These are phyloP conservation scores for Dalechampia spathulata DNA, from an alignment of 441 rosid genomes.

Conservation along the genomic window DNA sequence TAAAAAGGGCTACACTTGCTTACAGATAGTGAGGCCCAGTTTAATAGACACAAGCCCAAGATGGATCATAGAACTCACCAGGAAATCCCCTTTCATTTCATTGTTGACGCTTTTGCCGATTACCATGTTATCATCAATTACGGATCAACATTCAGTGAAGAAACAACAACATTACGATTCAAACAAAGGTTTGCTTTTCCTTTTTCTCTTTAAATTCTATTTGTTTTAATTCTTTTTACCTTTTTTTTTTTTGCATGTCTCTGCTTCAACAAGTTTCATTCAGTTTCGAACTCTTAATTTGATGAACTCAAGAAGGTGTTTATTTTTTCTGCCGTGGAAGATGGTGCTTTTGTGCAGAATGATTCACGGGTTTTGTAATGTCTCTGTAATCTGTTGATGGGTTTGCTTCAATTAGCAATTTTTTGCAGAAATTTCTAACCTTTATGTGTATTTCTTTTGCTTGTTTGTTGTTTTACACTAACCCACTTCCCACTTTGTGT, in stretches of 20 bases:
- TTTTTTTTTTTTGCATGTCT: too few relatives aligned
- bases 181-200: background rate
- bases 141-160: background rate
- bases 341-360: background rate
- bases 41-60: too few relatives aligned
- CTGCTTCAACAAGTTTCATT: too few relatives aligned
- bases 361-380: background rate
- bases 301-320: background rate
- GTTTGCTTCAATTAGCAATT: background rate
- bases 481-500: conserved; percentile 4
- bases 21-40: too few relatives aligned
- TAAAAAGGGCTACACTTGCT: too few relatives aligned
- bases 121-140: background rate
- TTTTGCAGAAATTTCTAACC: background rate
- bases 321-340: background rate
- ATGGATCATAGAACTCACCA: too few relatives aligned
- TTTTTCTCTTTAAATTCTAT: background rate
- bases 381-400: background rate
- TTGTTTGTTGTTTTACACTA: too few relatives aligned
- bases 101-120: too few relatives aligned
- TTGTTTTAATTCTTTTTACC: background rate
- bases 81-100: too few relatives aligned
- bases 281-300: background rate
- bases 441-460: background rate
- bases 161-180: background rate